phyloP scores from a whole-genome alignment of 2,329 filamentous ascomycete species.

The Pestalotiopsis sp. region DNA sequence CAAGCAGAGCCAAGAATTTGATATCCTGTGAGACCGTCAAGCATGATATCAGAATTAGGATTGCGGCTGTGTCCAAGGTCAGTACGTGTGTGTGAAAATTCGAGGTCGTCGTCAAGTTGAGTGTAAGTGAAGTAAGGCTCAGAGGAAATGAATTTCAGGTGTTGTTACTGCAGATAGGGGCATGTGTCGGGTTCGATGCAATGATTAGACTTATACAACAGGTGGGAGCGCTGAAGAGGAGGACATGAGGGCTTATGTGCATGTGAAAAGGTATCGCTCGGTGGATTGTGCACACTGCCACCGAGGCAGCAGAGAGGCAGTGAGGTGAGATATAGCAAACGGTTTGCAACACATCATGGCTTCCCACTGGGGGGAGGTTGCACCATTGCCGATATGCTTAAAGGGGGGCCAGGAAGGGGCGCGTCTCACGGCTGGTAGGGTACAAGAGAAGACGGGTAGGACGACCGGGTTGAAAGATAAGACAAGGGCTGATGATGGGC shows the following conservation, averaged over 20 bases:
- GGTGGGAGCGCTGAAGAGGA: background rate
- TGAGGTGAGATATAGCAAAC: background rate
- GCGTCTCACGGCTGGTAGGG: background rate
- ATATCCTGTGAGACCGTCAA: slow-evolving; percentile 3
- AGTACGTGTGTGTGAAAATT: background rate
- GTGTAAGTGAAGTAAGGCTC: background rate
- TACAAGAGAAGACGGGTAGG: background rate
- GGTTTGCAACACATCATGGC: background rate
- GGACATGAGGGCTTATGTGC: background rate
- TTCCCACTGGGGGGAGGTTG: background rate
- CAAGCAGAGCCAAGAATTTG: background rate
- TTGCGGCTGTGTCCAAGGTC: slow-evolving; percentile 13
- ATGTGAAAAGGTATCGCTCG: background rate
- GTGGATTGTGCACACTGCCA: background rate
- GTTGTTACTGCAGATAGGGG: background rate
- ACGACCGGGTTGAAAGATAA: background rate
- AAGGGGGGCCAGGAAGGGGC: background rate
- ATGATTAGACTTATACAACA: background rate
- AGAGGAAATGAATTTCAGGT: background rate
- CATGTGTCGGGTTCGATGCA: background rate
- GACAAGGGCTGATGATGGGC: background rate
- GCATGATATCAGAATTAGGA: slow-evolving; percentile 15
- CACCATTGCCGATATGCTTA: background rate
- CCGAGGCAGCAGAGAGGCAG: background rate
- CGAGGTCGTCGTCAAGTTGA: background rate